Conservation (phyloP, 768 basidiomycete species). For the Serendipita sp. region DNA sequence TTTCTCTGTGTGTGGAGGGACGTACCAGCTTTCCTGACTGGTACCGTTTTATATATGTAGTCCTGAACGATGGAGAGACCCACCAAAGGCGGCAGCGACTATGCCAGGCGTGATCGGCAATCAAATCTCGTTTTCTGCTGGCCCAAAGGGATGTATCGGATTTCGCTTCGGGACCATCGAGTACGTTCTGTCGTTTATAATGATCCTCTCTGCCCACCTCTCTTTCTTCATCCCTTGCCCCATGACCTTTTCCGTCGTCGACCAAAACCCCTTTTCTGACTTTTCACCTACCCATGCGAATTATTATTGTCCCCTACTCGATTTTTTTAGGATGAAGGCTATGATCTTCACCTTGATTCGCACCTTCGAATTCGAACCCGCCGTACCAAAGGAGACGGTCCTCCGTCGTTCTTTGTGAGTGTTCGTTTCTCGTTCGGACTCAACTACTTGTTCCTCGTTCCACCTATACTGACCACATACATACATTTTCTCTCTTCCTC, state of each 20-base stretch:
- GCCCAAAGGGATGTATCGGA: neutral
- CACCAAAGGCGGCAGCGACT: neutral
- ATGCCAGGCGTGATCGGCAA: neutral
- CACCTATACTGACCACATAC: neutral
- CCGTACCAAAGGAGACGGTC: neutral
- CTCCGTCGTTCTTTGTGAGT: neutral
- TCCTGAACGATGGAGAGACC: neutral
- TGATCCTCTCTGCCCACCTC: no score
- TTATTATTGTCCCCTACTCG: neutral
- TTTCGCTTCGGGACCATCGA: neutral
- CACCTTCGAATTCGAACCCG: constrained; percentile 2
- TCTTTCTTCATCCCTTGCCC: no score
- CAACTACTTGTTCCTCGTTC: no score
- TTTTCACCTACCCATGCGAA: no score
- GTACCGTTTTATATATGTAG: neutral
- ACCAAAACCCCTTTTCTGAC: no score
- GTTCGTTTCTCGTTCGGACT: neutral
- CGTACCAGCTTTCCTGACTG: neutral
- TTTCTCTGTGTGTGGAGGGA: no score
- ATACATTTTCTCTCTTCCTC: neutral
- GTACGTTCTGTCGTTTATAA: no score
- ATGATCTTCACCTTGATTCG: neutral
- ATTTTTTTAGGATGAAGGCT: constrained; percentile 12
- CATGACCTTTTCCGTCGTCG: no score
- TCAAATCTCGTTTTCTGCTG: neutral